Evolutionary conservation across 768 basidiomycete genomes (phyloP), one percentile per base, ranked within the genome.

Genomic region (Amanita thiersii): DNA sequence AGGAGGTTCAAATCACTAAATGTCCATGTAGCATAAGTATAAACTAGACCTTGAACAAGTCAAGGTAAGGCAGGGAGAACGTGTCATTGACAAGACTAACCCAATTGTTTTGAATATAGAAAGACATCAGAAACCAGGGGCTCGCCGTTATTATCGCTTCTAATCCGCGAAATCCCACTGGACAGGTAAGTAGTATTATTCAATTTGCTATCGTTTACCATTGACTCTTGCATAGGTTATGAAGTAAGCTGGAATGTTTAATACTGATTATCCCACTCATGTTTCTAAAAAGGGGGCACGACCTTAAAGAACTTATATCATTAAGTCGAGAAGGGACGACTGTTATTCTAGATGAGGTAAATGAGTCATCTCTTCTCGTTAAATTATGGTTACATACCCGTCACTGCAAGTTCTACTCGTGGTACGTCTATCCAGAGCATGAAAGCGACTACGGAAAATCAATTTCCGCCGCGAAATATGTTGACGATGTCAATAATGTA

Each of bases 101-200:
- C 26, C 17, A 40, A 41, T 45, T n/a, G n/a, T n/a, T n/a, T n/a
- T n/a, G n/a, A n/a, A n/a, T n/a, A n/a, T n/a, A 85, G 77, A 81
- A 69, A 66, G 89, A 93, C 50, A 88, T 93, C 43, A 70, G 65
- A 30, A 84, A 73, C 1, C 88, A 92, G 61, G 89, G 90, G 10
- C 66, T 93, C 14, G 76, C 82, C 8, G 89, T 93, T 37, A 73
- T 94, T 43, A 66, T 93, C 32, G 86, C 89, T 0, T 91, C 87
- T 17, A 97, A 96, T 62, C 93, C 93, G n/a, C 79, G 92, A 40
- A 97, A 96, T 56, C 92, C 93, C 2, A 96, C 93, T 1, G 91
- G 93, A n/a, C 92, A 94, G 58, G 78, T 82, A 40, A 74, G 50
- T 24, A 14, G 34, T 14, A 7, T 40, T 11, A 6, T n/a, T 12